These are phyloP conservation scores for Prunus armeniaca DNA, from an alignment of 306 rosid species.

Conservation along the genomic window DNA sequence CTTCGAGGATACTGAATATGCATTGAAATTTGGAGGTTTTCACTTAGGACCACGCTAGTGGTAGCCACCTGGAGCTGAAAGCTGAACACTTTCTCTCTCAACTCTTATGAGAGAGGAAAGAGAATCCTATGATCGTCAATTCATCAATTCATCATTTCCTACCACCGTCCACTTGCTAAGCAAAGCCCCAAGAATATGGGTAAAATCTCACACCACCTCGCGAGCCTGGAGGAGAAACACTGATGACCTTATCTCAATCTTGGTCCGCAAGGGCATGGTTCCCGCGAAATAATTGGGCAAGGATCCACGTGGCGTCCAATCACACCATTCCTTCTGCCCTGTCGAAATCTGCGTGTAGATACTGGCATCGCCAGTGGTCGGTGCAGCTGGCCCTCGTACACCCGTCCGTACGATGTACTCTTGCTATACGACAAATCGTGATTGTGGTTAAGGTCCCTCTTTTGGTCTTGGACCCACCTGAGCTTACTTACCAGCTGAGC, in stretches of 20 bases:
- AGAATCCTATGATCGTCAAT: neutral
- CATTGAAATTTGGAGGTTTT: neutral
- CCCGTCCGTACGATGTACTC: constrained; percentile 20
- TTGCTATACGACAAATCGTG: constrained; percentile 4
- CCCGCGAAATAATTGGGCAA: neutral
- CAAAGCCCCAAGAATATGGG: neutral
- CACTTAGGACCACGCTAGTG: neutral
- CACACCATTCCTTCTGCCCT: neutral
- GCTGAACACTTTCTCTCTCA: neutral
- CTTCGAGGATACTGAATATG: neutral
- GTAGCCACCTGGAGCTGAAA: constrained; percentile 2
- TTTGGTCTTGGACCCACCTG: neutral
- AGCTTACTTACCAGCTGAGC: neutral
- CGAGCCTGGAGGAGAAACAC: neutral
- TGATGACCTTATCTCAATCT: constrained; percentile 13
- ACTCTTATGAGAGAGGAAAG: neutral
- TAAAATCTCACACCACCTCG: neutral
- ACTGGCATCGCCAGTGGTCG: neutral
- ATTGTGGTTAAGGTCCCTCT: neutral
- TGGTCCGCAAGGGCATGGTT: neutral
- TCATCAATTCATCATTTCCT: neutral
- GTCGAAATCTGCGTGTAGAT: neutral
- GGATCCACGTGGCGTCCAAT: neutral
- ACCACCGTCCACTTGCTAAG: neutral
- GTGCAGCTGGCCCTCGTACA: constrained; percentile 14